Evolutionary conservation across 768 basidiomycete genomes (phyloP), one percentile per base, ranked within the genome.

Genomic region (Hygrocybe punicea): DNA sequence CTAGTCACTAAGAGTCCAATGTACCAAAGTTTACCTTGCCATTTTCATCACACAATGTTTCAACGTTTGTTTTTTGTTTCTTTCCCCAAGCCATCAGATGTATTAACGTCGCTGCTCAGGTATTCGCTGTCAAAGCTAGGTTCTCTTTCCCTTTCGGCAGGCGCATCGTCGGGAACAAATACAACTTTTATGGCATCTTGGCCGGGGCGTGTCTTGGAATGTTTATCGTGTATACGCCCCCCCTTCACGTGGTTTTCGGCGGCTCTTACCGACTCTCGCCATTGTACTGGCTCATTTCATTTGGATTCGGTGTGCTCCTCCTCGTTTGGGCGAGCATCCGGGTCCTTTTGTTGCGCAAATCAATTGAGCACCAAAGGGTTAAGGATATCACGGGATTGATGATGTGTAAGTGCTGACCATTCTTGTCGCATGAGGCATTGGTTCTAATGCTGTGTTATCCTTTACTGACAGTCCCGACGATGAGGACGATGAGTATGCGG

Each of bases 21-120:
- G 24, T 56, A 29, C 11, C 11, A 55, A n/a, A 78, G 80, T 83
- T 37, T 86, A 85, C 63, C 73, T 86, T n/a, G 82, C 82, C 3
- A 75, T 87, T 34, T 86, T 86, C 73, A 84, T 86, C 60, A 78
- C 75, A 14, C 85, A 86, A 65, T 86, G 84, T 66, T 86, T 85
- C 75, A 86, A 86, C 62, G 84, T 84, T 61, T 21, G 75, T 47
- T 47, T 47, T 21, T 13, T 10, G 4, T 42, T 25, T 33, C 17
- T 40, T 56, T 34, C 42, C 35, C 36, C 4, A 35, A 21, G n/a
- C 17, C 16, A 19, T 24, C 8, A 10, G 39, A 10, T 33, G 23
- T 36, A 39, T 33, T 50, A 19, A 21, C 39, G 2, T 34, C 35
- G 44, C 42, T 39, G 23, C 37, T 1, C 56, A 83, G 82, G 80